Conservation (phyloP, 257 asterid genomes). For the Avicennia marina region DNA sequence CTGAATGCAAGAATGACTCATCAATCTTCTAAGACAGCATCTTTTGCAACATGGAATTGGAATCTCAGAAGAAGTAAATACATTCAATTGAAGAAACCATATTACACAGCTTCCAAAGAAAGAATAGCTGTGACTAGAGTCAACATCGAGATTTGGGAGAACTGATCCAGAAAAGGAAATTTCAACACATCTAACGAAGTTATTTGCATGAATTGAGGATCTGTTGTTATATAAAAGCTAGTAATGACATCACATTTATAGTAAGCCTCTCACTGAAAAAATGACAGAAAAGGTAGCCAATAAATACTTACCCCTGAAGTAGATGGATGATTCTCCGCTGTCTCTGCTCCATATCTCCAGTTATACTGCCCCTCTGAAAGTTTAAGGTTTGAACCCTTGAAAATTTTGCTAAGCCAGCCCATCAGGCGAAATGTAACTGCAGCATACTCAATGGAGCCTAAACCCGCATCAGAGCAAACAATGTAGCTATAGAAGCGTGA, state of each 20-base stretch:
- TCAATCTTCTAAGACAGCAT: neutral
- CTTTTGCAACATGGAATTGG: neutral
- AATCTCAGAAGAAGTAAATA: neutral
- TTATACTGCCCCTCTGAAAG: constrained; percentile 60
- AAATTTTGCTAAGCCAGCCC: constrained; percentile 80
- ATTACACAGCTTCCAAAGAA: neutral
- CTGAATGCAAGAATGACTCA: neutral
- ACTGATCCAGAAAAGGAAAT: neutral
- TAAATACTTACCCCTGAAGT: constrained; percentile 47
- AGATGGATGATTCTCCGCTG: constrained; percentile 47
- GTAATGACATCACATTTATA: neutral
- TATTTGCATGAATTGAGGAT: neutral
- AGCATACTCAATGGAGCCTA: constrained; percentile 24
- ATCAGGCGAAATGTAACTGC: constrained; percentile 13
- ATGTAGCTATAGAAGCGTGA: constrained; percentile 1
- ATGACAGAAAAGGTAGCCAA: neutral
- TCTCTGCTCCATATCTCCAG: constrained; percentile 54
- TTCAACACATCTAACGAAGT: neutral
- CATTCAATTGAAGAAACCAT: neutral
- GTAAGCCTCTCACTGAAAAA: neutral
- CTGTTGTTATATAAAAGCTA: neutral
- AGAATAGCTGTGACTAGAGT: neutral
- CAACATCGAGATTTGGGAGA: neutral
- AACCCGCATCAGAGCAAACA: constrained; percentile 6
- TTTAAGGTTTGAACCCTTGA: constrained; percentile 62